A percentile compares a stretch with the other conserved stretches of the same genome.
phyloP scores from a whole-genome alignment of 176 grass and related monocot genomes.

The Carex kokanica region DNA sequence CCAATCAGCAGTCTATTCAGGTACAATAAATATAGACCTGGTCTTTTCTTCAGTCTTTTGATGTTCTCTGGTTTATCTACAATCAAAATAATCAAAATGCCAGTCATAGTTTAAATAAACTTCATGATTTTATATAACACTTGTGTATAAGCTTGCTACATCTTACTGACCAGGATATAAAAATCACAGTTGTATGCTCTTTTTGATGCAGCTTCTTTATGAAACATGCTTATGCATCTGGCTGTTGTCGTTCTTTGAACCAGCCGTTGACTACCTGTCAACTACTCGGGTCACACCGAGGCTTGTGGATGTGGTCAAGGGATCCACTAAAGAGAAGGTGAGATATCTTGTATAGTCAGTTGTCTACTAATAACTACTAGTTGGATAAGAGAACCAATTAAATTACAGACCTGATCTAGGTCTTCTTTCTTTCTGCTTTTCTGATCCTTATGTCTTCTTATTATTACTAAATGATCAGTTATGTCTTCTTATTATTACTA shows the following conservation, averaged over 20 bases:
- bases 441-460: background rate
- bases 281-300: constrained; percentile 86
- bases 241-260: constrained; percentile 92
- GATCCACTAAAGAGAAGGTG: constrained; percentile 97
- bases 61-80: background rate
- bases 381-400: constrained; percentile 5
- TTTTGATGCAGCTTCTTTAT: constrained; percentile 81
- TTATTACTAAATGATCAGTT: background rate
- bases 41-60: background rate
- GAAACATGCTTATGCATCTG: constrained; percentile 97
- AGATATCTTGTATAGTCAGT: background rate
- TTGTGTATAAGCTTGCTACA: background rate
- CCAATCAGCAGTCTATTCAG: constrained; percentile 95
- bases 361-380: background rate
- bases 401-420: background rate
- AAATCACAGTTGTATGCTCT: background rate
- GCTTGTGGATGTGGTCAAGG: constrained; percentile 90
- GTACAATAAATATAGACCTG: constrained; percentile 29
- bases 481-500: too few relatives aligned
- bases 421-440: background rate
- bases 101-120: background rate
- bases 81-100: background rate
- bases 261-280: constrained; percentile 79
- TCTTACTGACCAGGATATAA: background rate
- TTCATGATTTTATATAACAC: background rate